Percentiles rank a stretch among this genome's conserved stretches.
Evolutionary conservation across 1,139 yeast genomes (phyloP).

Genomic region (Petasospora fabianii): DNA sequence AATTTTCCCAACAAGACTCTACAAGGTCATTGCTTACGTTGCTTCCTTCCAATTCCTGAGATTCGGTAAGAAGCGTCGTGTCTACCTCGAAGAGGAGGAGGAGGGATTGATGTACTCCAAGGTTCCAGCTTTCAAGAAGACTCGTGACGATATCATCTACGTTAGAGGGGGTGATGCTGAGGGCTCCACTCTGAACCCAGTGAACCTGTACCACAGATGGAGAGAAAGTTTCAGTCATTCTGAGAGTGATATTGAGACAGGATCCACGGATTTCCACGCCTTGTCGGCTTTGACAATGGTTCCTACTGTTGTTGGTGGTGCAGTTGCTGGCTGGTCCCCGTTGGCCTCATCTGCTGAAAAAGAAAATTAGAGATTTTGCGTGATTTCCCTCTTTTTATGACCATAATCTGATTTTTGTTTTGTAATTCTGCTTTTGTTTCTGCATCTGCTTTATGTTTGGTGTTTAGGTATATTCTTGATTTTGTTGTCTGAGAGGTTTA

Average conservation of each 20-base stretch:
- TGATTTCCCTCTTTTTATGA: no score
- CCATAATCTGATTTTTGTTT: no score
- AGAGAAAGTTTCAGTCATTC: conserved; percentile 16
- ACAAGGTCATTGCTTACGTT: conserved; percentile 43
- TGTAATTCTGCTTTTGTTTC: no score
- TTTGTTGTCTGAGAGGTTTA: no score
- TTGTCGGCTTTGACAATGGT: conserved; percentile 49
- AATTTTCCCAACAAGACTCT: conserved; percentile 64
- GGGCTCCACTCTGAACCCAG: conserved; percentile 21
- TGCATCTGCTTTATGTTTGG: no score
- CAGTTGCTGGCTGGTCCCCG: conserved; percentile 46
- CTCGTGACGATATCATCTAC: conserved; percentile 27
- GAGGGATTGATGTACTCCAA: conserved; percentile 21
- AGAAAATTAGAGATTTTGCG: conserved; percentile 1
- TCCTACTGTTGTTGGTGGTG: conserved; percentile 51
- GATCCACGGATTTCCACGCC: conserved; percentile 20
- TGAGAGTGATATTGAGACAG: conserved; percentile 19
- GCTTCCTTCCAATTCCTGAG: conserved; percentile 45
- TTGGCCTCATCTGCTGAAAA: conserved; percentile 8
- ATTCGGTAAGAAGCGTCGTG: conserved; percentile 26
- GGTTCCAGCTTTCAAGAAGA: conserved; percentile 26
- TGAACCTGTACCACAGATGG: conserved; percentile 26
- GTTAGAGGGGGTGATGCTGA: conserved; percentile 20
- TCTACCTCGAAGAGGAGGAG: conserved; percentile 13
- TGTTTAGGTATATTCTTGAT: no score